These are phyloP conservation scores for Yamagishiella unicocca DNA, from an alignment of 139 green algal genomes.

Conservation along the genomic window DNA sequence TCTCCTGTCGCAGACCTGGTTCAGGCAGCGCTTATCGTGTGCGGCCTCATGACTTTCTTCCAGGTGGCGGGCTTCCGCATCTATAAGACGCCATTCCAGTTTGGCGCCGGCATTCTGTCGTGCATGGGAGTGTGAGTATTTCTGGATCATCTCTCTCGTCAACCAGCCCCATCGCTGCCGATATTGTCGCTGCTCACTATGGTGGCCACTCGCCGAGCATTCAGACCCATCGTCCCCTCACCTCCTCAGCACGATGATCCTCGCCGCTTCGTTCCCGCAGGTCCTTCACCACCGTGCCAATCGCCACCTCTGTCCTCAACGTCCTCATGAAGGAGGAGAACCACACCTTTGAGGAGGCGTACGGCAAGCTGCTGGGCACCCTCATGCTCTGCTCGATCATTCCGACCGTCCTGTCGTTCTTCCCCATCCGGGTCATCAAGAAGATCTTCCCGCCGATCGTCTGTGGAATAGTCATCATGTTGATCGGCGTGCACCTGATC, in stretches of 20 bases:
- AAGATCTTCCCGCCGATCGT: conserved; percentile 77
- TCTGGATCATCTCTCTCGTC: no score
- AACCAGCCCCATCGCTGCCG: no score
- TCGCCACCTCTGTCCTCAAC: conserved; percentile 52
- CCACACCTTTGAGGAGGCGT: conserved; percentile 64
- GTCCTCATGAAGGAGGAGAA: conserved; percentile 42
- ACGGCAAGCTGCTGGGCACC: conserved; percentile 81
- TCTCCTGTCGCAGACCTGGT: conserved; percentile 59
- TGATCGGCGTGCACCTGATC: conserved; percentile 78
- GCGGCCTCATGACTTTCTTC: conserved; percentile 63
- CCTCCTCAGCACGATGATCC: no score
- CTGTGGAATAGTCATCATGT: conserved; percentile 71
- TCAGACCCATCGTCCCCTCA: no score
- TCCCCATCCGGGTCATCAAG: conserved; percentile 69
- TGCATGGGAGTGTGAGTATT: conserved; percentile 68
- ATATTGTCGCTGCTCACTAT: no score
- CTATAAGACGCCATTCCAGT: conserved; percentile 26
- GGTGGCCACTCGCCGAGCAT: no score
- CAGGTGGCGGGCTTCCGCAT: conserved; percentile 57
- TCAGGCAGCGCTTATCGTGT: conserved; percentile 70
- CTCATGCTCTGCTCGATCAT: conserved; percentile 65
- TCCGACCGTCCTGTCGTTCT: conserved; percentile 76
- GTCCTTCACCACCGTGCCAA: conserved; percentile 78
- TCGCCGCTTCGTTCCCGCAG: neutral
- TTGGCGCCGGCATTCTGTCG: conserved; percentile 73